These are phyloP conservation scores for Protomyces arabidopsidicola DNA, from an alignment of 1,139 yeast genomes.

Conservation along the genomic window DNA sequence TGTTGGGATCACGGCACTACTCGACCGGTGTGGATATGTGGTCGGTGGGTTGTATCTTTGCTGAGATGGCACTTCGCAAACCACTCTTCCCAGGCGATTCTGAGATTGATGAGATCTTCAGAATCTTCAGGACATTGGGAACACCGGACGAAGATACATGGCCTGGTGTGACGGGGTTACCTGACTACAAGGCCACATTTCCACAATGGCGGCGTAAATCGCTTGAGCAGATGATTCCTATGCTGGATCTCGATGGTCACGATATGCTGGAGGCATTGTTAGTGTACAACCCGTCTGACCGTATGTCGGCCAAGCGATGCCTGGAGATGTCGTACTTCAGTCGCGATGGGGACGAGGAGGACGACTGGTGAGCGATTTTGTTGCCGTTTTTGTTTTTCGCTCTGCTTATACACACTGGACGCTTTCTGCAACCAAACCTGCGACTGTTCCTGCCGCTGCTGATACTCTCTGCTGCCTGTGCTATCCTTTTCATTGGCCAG, in stretches of 20 bases:
- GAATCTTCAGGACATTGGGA: slow-evolving; percentile 86
- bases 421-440: not conserved
- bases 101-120: slow-evolving; percentile 94
- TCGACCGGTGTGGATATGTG: slow-evolving; percentile 98
- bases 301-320: slow-evolving; percentile 93
- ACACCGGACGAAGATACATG: slow-evolving; percentile 91
- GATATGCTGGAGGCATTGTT: slow-evolving; percentile 76
- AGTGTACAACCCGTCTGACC: slow-evolving; percentile 86
- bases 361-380: not conserved
- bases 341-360: not conserved
- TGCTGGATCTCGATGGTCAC: slow-evolving; percentile 71
- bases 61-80: slow-evolving; percentile 95
- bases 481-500: too few species aligned
- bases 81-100: slow-evolving; percentile 97
- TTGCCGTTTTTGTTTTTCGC: not conserved
- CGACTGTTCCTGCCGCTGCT: not conserved
- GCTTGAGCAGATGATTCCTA: slow-evolving; percentile 67
- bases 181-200: slow-evolving; percentile 91
- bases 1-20: slow-evolving; percentile 93
- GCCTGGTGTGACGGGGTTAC: slow-evolving; percentile 94
- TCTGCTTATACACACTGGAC: not conserved
- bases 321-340: slow-evolving; percentile 78
- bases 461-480: too few species aligned
- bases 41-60: slow-evolving; percentile 97
- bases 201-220: slow-evolving; percentile 86